phyloP scores from a whole-genome alignment of 495 filamentous ascomycete genomes.

The Amphirosellinia nigrospora region DNA sequence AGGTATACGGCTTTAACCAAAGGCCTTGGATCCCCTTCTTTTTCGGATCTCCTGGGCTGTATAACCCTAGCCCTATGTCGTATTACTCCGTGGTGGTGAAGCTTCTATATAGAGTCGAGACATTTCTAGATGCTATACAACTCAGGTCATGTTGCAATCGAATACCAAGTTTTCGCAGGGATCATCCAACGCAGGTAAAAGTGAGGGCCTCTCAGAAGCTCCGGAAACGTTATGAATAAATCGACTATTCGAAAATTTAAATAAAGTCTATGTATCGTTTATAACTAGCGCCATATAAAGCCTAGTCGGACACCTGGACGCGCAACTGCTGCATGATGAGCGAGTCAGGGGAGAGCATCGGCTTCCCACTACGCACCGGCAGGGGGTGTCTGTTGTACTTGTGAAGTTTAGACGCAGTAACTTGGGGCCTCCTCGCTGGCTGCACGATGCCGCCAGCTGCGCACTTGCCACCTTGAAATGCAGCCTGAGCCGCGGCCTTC shows the following conservation, averaged over 20 bases:
- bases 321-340: slow-evolving; percentile 16
- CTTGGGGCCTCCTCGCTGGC: slow-evolving; percentile 4
- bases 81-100: too few relatives aligned
- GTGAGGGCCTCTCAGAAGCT: not conserved
- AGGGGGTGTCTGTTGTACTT: slow-evolving; percentile 19
- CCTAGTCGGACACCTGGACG: slow-evolving; percentile 22
- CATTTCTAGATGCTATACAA: too few relatives aligned
- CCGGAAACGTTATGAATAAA: not conserved
- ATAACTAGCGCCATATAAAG: not conserved
- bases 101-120: too few relatives aligned
- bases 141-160: too few relatives aligned
- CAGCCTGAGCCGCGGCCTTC: slow-evolving; percentile 39
- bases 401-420: not conserved
- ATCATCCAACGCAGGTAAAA: not conserved
- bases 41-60: too few relatives aligned
- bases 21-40: too few relatives aligned
- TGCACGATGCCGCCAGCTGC: slow-evolving; percentile 25
- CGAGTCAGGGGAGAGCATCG: slow-evolving; percentile 1
- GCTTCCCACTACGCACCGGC: not conserved
- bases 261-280: not conserved
- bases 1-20: too few relatives aligned
- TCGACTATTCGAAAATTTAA: not conserved
- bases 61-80: too few relatives aligned
- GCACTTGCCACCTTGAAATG: slow-evolving; percentile 25
- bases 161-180: not conserved